phyloP scores from a whole-genome alignment of 768 basidiomycete genomes.

The Asterophora parasitica region DNA sequence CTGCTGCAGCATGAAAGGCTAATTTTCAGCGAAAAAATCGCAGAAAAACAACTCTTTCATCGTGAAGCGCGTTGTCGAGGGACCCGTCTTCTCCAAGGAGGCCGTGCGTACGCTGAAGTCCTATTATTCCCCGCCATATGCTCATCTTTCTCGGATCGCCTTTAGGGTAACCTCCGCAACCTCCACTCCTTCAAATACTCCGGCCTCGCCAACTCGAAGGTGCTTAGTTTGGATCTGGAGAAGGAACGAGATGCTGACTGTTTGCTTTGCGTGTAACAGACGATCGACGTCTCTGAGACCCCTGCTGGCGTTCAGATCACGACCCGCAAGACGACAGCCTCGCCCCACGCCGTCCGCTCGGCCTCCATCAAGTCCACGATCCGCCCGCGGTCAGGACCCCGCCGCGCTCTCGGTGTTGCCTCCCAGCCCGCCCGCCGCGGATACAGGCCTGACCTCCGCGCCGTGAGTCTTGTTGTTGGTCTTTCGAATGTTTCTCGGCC shows the following conservation, averaged over 20 bases:
- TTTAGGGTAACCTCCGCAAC: conserved; percentile 80
- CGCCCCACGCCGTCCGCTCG: conserved; percentile 44
- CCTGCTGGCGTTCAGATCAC: conserved; percentile 53
- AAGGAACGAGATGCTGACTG: background rate
- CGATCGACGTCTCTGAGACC: conserved; percentile 57
- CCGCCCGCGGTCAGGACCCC: conserved; percentile 64
- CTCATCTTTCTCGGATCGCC: background rate
- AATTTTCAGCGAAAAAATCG: conserved; percentile 9
- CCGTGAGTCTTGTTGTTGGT: conserved; percentile 44
- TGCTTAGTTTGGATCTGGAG: conserved; percentile 20
- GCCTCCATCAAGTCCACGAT: conserved; percentile 48
- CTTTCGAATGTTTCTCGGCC: conserved; percentile 10
- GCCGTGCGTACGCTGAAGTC: conserved; percentile 44
- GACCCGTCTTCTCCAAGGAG: conserved; percentile 82
- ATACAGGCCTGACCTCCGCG: conserved; percentile 75
- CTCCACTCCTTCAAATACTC: conserved; percentile 92
- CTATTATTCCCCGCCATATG: background rate
- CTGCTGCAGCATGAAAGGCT: background rate
- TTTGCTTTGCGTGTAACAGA: conserved; percentile 33
- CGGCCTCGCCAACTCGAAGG: conserved; percentile 82
- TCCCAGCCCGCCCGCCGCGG: conserved; percentile 55
- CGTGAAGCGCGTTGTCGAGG: conserved; percentile 70
- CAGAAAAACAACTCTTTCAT: conserved; percentile 84
- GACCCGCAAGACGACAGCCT: conserved; percentile 60
- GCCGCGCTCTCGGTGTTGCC: conserved; percentile 65